Base-by-base conservation (phyloP, 345 rosid genomes). In the Lenwebbia sp. region DNA sequence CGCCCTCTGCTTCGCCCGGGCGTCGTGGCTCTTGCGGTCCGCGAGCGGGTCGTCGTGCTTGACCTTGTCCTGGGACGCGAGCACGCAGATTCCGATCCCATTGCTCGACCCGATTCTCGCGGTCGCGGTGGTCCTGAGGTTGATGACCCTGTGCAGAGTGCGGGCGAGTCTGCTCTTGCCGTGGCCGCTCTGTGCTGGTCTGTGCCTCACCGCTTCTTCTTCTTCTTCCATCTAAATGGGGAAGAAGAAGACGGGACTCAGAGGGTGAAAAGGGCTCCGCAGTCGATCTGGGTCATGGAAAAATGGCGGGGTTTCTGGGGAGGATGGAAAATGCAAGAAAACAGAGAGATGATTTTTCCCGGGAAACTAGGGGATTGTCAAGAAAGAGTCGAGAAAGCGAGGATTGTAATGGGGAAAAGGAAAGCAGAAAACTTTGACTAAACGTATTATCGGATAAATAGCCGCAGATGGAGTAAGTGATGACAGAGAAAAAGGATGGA, bases 51-150 rank as follows among this genome's bases (percentile, higher is more conserved):
- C 85, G 17, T 90, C 91, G 10, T 84, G 90, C 22, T 89, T 89
- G 86, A 90, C 85, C 60, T 93, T 94, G 62, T 89, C 90, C 0
- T 93, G 96, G 1, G 96, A 90, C 5, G 91, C 83, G 65, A 93
- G 91, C 87, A 94, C 91, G 88, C 98, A 95, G 84, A 92, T 93
- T 3, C 99, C 96, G 86, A 94, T 93, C 47, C 96, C 95, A 70
- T 70, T 83, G 57, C 57, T 83, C 14, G 78, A 70, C 47, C 78
- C 78, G 47, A 70, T 70, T 22, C 78, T 70, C 47, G 78, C 87
- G 21, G 87, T 92, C 95, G 88, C 70, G 92, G 70, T 95, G 93
- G 11, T 93, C 90, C 91, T 88, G 33, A 94, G 85, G 89, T 85
- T 94, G 89, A 95, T 92, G 17, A 96, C 95, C 47, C 90, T 93